A percentile compares a stretch with the other conserved stretches of the same genome.
Conservation (phyloP, 768 basidiomycete species). For the Lactifluus hygrophoroides region DNA sequence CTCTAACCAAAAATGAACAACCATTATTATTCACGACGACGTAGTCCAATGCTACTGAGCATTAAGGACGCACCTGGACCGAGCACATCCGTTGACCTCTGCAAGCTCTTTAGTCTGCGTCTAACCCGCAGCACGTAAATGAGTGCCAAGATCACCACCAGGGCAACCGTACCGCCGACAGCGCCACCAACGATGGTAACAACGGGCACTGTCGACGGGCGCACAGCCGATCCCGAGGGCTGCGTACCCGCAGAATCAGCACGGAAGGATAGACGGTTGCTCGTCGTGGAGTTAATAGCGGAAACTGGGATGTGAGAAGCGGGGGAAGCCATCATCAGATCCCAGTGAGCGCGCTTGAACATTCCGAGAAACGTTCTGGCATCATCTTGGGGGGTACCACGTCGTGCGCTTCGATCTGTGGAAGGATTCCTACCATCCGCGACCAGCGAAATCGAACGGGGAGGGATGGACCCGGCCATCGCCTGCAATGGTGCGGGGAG, state of each 20-base stretch:
- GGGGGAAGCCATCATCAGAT: neutral
- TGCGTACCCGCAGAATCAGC: neutral
- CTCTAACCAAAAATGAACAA: neutral
- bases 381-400: neutral
- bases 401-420: neutral
- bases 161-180: neutral
- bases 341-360: neutral
- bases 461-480: neutral
- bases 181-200: neutral
- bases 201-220: neutral
- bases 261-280: neutral
- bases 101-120: slow-evolving; percentile 2
- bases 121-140: slow-evolving; percentile 1
- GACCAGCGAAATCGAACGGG: neutral
- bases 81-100: slow-evolving; percentile 1
- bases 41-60: neutral
- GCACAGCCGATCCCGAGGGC: neutral
- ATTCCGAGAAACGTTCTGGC: neutral
- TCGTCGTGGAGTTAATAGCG: neutral
- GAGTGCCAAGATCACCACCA: neutral
- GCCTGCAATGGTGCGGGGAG: slow-evolving; percentile 13
- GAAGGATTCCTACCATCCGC: neutral
- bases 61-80: slow-evolving; percentile 7
- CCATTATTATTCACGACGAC: neutral
- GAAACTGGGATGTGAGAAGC: neutral